These are phyloP conservation scores for Pyracantha coccinea DNA, from an alignment of 331 rosid species.

Conservation along the genomic window DNA sequence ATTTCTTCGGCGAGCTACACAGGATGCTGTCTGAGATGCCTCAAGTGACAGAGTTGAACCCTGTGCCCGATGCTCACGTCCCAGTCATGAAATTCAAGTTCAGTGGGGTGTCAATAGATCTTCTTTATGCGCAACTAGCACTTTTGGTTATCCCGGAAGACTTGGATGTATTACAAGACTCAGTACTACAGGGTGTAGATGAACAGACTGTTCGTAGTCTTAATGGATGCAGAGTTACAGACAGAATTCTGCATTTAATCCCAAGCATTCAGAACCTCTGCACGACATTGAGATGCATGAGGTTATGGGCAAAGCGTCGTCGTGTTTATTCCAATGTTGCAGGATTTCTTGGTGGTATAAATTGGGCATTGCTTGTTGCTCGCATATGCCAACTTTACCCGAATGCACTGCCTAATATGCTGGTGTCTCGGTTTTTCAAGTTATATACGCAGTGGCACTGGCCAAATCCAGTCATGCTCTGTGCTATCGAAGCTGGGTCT, in stretches of 20 bases:
- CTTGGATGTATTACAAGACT: constrained; percentile 79
- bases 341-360: constrained; percentile 97
- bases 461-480: constrained; percentile 98
- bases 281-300: constrained; percentile 88
- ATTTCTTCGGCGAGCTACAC: constrained; percentile 77
- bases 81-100: constrained; percentile 80
- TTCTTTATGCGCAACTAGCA: constrained; percentile 77
- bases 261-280: constrained; percentile 94
- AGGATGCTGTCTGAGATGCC: constrained; percentile 78
- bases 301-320: constrained; percentile 87
- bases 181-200: constrained; percentile 74
- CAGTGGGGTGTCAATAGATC: constrained; percentile 75
- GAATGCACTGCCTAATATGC: constrained; percentile 85
- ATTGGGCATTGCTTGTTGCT: constrained; percentile 94
- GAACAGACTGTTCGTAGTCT: constrained; percentile 95
- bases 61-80: constrained; percentile 92
- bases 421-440: constrained; percentile 87
- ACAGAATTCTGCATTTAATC: constrained; percentile 76
- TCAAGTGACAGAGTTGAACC: constrained; percentile 82
- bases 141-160: constrained; percentile 92
- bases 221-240: constrained; percentile 90
- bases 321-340: constrained; percentile 92
- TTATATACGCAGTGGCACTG: constrained; percentile 90
- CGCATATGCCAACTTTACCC: constrained; percentile 96
- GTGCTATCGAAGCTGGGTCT: constrained; percentile 74